A percentile compares a stretch with the other conserved stretches of the same genome.
These are phyloP conservation scores for Xylariaceae sp. DNA, from an alignment of 2,329 filamentous ascomycete species.

Conservation along the genomic window DNA sequence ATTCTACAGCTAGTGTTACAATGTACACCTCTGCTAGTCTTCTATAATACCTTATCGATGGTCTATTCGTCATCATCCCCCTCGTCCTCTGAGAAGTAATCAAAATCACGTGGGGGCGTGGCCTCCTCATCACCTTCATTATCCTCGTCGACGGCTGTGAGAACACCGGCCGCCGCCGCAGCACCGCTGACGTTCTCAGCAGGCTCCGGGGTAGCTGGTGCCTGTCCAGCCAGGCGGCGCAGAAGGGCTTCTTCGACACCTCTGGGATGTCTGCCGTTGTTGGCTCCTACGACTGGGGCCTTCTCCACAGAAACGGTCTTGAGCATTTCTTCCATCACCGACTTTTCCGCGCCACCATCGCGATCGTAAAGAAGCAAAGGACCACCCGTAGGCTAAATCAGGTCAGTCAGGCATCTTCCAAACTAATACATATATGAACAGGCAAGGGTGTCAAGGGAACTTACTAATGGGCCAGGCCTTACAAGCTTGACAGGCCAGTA, in stretches of 20 bases:
- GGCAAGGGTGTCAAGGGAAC: slow-evolving; percentile 25
- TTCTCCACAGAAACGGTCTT: slow-evolving; percentile 70
- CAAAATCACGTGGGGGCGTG: slow-evolving; percentile 65
- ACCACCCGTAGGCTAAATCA: slow-evolving; percentile 76
- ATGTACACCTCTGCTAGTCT: neutral
- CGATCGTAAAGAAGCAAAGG: slow-evolving; percentile 88
- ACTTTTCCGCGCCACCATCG: slow-evolving; percentile 71
- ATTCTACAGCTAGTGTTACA: slow-evolving; percentile 14
- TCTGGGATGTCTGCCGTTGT: slow-evolving; percentile 23
- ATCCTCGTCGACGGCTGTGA: slow-evolving; percentile 86
- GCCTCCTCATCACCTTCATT: slow-evolving; percentile 71
- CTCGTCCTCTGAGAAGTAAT: slow-evolving; percentile 70
- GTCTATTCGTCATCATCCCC: slow-evolving; percentile 37
- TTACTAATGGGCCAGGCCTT: slow-evolving; percentile 53
- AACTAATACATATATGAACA: neutral
- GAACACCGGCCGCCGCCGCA: slow-evolving; percentile 70
- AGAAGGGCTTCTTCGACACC: slow-evolving; percentile 33
- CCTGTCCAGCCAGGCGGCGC: slow-evolving; percentile 24
- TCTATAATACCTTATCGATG: neutral
- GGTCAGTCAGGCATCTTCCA: slow-evolving; percentile 37
- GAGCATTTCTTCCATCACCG: slow-evolving; percentile 84
- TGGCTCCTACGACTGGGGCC: slow-evolving; percentile 49
- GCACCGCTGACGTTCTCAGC: slow-evolving; percentile 45
- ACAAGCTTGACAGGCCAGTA: slow-evolving; percentile 78
- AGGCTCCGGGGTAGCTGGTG: slow-evolving; percentile 21